A percentile compares a stretch with the other conserved stretches of the same genome.
These are phyloP conservation scores for Aphanomyces stellatus DNA, from an alignment of 352 stramenopile genomes.

Conservation along the genomic window DNA sequence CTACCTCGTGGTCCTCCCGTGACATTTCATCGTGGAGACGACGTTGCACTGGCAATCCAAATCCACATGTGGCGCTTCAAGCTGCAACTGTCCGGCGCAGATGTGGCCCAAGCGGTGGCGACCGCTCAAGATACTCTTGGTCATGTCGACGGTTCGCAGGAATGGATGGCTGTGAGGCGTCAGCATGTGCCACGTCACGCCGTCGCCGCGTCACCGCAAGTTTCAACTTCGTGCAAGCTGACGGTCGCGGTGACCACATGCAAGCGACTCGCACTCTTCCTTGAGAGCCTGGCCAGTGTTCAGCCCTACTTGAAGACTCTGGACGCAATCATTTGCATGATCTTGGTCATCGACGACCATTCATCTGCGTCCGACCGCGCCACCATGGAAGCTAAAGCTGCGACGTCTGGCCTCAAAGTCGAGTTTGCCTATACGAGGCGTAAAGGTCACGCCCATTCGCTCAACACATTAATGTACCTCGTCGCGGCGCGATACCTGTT, in stretches of 20 bases:
- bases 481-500: constrained; percentile 37
- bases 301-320: constrained; percentile 20
- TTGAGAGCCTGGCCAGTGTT: constrained; percentile 26
- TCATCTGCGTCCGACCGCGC: constrained; percentile 30
- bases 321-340: constrained; percentile 29
- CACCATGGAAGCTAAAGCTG: constrained; percentile 25
- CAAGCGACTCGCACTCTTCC: constrained; percentile 42
- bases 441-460: constrained; percentile 37
- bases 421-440: constrained; percentile 31
- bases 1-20: neutral
- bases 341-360: constrained; percentile 49
- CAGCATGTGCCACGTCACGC: neutral
- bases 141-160: constrained; percentile 13
- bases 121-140: neutral
- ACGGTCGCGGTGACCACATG: constrained; percentile 53
- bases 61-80: neutral
- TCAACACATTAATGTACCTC: constrained; percentile 32
- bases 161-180: constrained; percentile 25
- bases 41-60: neutral
- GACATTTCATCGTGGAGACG: constrained; percentile 2
- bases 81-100: neutral
- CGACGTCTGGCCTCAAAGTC: constrained; percentile 30
- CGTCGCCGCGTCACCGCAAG: neutral
- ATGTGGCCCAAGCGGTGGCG: neutral
- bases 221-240: constrained; percentile 18